Base-by-base conservation (phyloP, 306 rosid genomes). In the Quercus berberidifolia region DNA sequence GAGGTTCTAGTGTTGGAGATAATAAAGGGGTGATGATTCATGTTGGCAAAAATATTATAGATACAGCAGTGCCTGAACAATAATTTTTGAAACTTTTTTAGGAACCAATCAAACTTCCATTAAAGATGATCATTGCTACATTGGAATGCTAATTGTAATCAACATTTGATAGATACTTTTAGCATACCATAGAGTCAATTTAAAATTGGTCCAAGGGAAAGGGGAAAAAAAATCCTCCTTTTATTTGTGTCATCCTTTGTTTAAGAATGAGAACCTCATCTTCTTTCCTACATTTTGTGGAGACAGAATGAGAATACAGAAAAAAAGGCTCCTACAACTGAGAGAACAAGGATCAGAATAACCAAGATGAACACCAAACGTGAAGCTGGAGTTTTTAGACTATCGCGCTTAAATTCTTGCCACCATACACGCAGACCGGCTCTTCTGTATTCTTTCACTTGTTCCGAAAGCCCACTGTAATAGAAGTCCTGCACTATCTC, bases 401-500 rank as follows among this genome's bases (percentile, higher is more conserved):
- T 55, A 10, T 17, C 20, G 49, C 43, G 5, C 81, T 73, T 80
- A 56, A 75, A 2, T 31, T 55, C 62, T 15, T 19, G 43, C 86
- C 69, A 54, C 76, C 73, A 69, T 69, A 28, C 20, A 38, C 64
- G 67, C 52, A 76, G 38, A 69, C 69, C 56, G 33, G 15, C 76
- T n/a, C 3, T 64, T 15, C 13, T 82, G 76, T 74, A 76, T 30
- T 78, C 56, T 1, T 43, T 21, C 1, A 86, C 74, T 12, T 85
- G 82, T 30, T 84, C 82, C 54, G 73, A 68, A 68, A 85, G 64
- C 84, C 81, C 85, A 54, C n/a, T 76, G 35, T 85, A 91, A 62
- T 85, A 83, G n/a, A 55, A 79, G 3, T 80, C 84, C 63, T 54
- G 58, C 64, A 28, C 52, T 7, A 17, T 70, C 35, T 71, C 78